These are phyloP conservation scores for Chlamydomonas sphaeroides DNA, from an alignment of 139 green algal species.

Conservation along the genomic window DNA sequence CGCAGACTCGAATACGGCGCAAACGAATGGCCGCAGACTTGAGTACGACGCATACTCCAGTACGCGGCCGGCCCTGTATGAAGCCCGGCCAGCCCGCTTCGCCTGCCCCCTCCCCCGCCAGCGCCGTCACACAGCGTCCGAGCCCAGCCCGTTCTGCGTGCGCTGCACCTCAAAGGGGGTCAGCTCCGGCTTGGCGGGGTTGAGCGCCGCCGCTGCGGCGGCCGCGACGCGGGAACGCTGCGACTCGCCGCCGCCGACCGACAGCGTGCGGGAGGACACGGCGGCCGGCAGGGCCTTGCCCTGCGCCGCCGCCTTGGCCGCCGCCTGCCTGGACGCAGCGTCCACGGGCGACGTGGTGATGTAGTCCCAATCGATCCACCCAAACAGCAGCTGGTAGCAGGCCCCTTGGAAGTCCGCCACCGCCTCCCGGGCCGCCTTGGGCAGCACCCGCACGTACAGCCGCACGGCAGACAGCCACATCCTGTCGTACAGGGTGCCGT, in stretches of 20 bases:
- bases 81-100: too few relatives aligned
- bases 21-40: too few relatives aligned
- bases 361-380: conserved; percentile 25
- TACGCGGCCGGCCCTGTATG: too few relatives aligned
- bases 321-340: too few relatives aligned
- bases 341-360: conserved; percentile 4
- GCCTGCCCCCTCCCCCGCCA: too few relatives aligned
- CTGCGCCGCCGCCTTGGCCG: neutral
- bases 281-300: too few relatives aligned
- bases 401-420: neutral
- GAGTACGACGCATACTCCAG: too few relatives aligned
- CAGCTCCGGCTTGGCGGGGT: conserved; percentile 13
- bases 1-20: too few relatives aligned
- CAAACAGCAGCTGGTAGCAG: neutral
- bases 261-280: neutral
- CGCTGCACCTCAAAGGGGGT: conserved; percentile 22
- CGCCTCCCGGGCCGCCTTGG: neutral
- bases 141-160: neutral
- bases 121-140: neutral
- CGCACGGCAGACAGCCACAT: conserved; percentile 7
- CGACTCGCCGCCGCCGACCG: neutral
- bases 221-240: neutral
- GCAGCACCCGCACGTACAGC: conserved; percentile 16
- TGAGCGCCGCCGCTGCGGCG: neutral
- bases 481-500: conserved; percentile 40